Percentiles rank a stretch among this genome's conserved stretches.
These are phyloP conservation scores for Lojkania enalia DNA, from an alignment of 2,329 filamentous ascomycete species.

Conservation along the genomic window DNA sequence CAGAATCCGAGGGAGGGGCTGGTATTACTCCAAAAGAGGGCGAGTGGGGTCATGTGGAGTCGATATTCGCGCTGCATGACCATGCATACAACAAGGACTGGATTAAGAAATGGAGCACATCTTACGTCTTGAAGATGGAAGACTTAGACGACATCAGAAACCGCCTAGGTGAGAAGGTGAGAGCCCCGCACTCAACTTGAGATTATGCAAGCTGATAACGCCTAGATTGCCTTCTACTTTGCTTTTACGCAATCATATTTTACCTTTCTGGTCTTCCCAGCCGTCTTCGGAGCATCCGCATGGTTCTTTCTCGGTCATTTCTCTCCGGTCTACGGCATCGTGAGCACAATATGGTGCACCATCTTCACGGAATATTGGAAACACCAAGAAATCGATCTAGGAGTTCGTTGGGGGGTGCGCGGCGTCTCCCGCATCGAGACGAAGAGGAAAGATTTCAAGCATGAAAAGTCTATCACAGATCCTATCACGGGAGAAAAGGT, in stretches of 20 bases:
- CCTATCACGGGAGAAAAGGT: constrained; percentile 79
- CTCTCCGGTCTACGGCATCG: constrained; percentile 76
- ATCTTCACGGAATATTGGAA: constrained; percentile 97
- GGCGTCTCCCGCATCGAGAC: constrained; percentile 81
- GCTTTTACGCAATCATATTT: constrained; percentile 93
- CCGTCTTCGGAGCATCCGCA: constrained; percentile 72
- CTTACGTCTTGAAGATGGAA: constrained; percentile 51
- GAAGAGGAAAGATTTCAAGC: constrained; percentile 75
- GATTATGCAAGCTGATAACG: constrained; percentile 17
- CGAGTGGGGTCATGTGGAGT: constrained; percentile 55
- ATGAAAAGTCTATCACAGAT: constrained; percentile 76
- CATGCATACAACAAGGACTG: constrained; percentile 57
- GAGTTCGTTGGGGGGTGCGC: constrained; percentile 84
- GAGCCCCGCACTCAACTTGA: neutral
- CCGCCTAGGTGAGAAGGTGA: constrained; percentile 53
- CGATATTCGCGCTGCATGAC: constrained; percentile 55
- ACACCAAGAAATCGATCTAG: constrained; percentile 84
- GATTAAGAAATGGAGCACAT: constrained; percentile 57
- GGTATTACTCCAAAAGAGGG: constrained; percentile 56
- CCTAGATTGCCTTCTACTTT: constrained; percentile 86
- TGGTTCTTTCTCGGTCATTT: constrained; percentile 86
- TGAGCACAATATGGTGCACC: constrained; percentile 81
- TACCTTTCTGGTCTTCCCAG: constrained; percentile 79
- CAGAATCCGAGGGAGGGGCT: constrained; percentile 52
- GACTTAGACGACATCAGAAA: constrained; percentile 57